Evolutionary conservation across 176 grass and related monocot genomes (phyloP).

Genomic region (Puccinellia tenuiflora): DNA sequence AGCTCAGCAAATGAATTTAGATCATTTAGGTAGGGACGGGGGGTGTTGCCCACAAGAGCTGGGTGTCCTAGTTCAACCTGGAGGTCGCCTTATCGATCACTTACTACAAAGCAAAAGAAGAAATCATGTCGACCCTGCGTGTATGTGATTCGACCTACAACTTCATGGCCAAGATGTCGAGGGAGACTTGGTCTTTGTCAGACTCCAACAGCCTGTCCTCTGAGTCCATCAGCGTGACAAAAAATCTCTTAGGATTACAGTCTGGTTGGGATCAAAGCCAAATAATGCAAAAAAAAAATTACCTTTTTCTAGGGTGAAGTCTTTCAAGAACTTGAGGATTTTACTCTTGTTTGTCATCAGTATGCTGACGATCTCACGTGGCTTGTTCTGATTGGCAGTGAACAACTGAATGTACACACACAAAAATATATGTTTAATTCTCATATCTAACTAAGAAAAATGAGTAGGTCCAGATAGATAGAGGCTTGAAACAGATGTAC

Average conservation of each 20-base stretch:
- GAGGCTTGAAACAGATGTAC: not conserved
- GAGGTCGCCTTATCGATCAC: not conserved
- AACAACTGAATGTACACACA: constrained; percentile 35
- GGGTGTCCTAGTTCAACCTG: not conserved
- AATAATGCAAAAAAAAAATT: no score
- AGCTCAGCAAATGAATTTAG: not conserved
- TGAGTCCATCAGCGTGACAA: not conserved
- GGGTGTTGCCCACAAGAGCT: not conserved
- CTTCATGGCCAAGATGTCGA: constrained; percentile 26
- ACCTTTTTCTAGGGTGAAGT: constrained; percentile 49
- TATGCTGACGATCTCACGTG: constrained; percentile 43
- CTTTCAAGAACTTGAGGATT: constrained; percentile 48
- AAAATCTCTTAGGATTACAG: not conserved
- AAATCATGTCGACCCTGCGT: not conserved
- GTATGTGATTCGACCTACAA: not conserved
- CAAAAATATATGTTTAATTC: not conserved
- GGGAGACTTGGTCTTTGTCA: constrained; percentile 39
- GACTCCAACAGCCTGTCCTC: constrained; percentile 45
- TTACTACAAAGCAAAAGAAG: not conserved
- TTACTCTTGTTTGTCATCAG: constrained; percentile 54
- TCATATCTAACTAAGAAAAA: not conserved
- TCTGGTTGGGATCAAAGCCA: not conserved
- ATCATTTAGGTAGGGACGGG: not conserved
- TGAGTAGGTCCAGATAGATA: not conserved
- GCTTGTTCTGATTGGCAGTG: constrained; percentile 46